Conservation (phyloP, 1,139 yeast species). For the Taiozyma sp. region DNA sequence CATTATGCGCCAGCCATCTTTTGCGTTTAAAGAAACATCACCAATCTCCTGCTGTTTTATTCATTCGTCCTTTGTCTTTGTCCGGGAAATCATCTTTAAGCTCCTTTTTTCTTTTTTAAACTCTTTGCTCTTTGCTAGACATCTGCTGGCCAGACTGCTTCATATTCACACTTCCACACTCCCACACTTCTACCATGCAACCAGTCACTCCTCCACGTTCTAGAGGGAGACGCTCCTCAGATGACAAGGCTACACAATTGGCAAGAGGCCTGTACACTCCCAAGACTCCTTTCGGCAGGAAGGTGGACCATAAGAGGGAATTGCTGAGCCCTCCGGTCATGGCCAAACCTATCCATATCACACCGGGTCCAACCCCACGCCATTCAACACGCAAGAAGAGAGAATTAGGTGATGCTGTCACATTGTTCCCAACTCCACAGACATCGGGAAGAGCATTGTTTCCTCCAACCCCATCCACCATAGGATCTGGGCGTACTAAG, state of each 20-base stretch:
- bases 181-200: conserved; percentile 9
- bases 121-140: not conserved
- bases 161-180: no score
- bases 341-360: conserved; percentile 6
- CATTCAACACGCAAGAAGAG: conserved; percentile 13
- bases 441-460: conserved; percentile 17
- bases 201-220: conserved; percentile 20
- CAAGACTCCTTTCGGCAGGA: conserved; percentile 18
- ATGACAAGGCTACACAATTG: not conserved
- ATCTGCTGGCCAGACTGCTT: not conserved
- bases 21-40: not conserved
- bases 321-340: conserved; percentile 4
- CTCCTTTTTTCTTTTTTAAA: not conserved
- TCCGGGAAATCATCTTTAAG: not conserved
- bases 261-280: conserved; percentile 14
- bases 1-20: not conserved
- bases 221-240: conserved; percentile 3
- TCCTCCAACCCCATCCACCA: conserved; percentile 25
- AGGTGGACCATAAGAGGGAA: not conserved
- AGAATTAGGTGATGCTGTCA: conserved; percentile 11
- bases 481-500: conserved; percentile 23
- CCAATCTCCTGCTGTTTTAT: not conserved
- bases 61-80: not conserved
- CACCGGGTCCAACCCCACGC: conserved; percentile 21
- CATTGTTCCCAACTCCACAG: conserved; percentile 7